Evolutionary conservation across 2,329 filamentous ascomycete species (phyloP), one percentile per base, ranked within the genome.

Genomic region (Ophiostoma tasmaniense): DNA sequence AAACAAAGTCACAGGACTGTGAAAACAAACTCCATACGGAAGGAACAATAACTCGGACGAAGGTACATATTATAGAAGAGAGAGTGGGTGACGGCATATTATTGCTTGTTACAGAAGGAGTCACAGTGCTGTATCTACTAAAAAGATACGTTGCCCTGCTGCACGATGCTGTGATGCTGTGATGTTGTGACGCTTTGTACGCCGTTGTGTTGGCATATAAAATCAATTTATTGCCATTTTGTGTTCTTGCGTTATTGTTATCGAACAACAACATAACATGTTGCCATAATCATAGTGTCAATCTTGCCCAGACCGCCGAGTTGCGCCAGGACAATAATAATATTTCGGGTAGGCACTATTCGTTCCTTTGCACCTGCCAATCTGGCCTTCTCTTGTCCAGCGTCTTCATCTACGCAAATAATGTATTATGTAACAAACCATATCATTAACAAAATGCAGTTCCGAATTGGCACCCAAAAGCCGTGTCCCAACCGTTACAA

Each of bases 71-170:
- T 45, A 6, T 45, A 45, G 50, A 52, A 52, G 50, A 52, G 25
- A n/a, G 50, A 52, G 50, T n/a, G 50, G 59, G 17, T 30, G 28
- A 30, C 30, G 30, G 20, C 59, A 62, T 62, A 35, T 35, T 37
- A 35, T 35, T 64, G 61, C 61, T 64, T n/a, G 59, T 64, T 64
- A 64, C 61, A 37, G 28, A 64, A 64, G 61, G 33, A 64, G 33
- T 20, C 61, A 64, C 20, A 2, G 30, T 64, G 61, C 61, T 64
- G 61, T 64, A 64, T 64, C 61, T 22, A 37, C 61, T 33, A 64
- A 22, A 22, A 37, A n/a, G n/a, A 37, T 64, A 64, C 61, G 61
- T 64, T 39, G 61, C 61, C 20, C 61, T 64, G 61, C 30, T 37
- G 61, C 61, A 62, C 59, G 33, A 35, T 64, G 61, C 61, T 64